Evolutionary conservation across 2,329 filamentous ascomycete genomes (phyloP).

Genomic region (Lecanosticta acicola): DNA sequence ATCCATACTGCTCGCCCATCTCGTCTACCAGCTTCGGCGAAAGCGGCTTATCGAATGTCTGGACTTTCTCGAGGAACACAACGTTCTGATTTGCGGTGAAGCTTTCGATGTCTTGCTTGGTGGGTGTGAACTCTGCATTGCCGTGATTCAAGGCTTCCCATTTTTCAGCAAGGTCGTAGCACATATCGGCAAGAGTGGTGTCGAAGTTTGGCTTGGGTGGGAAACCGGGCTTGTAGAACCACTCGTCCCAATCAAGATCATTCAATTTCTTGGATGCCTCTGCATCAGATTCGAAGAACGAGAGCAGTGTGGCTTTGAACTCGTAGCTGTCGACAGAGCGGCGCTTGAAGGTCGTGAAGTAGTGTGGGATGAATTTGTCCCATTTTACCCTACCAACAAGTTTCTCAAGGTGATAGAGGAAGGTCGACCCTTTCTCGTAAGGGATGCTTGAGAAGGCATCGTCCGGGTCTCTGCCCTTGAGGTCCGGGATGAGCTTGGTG

Average conservation of each 20-base stretch:
- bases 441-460: constrained; percentile 90
- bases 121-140: constrained; percentile 52
- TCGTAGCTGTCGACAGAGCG: constrained; percentile 91
- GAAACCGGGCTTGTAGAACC: constrained; percentile 82
- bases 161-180: constrained; percentile 73
- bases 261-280: constrained; percentile 58
- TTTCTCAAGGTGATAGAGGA: constrained; percentile 84
- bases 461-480: constrained; percentile 88
- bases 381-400: constrained; percentile 80
- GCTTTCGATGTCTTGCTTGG: constrained; percentile 59
- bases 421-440: constrained; percentile 95
- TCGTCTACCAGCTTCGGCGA: constrained; percentile 59
- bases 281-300: constrained; percentile 71
- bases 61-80: constrained; percentile 79
- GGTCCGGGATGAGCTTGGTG: constrained; percentile 81
- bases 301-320: constrained; percentile 81
- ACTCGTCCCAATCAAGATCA: constrained; percentile 79
- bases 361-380: constrained; percentile 92
- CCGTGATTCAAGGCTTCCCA: constrained; percentile 58
- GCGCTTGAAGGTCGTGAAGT: constrained; percentile 77
- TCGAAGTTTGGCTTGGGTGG: constrained; percentile 90
- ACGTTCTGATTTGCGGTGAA: constrained; percentile 85
- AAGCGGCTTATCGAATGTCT: constrained; percentile 61
- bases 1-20: constrained; percentile 70
- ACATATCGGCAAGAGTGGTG: constrained; percentile 77